Evolutionary conservation across 1,139 yeast genomes (phyloP).

Genomic region (Debaryomyces sp.): DNA sequence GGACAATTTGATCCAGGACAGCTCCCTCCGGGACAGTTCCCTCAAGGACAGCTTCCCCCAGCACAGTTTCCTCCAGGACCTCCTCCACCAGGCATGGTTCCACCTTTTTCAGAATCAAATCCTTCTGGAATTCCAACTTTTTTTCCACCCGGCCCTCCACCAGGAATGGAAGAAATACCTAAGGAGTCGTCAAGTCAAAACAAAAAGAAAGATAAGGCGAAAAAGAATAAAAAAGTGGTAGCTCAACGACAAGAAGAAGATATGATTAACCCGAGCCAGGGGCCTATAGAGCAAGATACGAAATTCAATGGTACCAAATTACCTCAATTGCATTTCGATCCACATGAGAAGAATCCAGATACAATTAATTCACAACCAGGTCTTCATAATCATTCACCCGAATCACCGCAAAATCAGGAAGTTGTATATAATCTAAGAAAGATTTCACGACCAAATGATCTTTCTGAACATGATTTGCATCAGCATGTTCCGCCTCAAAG

Average conservation of each 20-base stretch:
- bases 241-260: background rate
- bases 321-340: background rate
- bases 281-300: background rate
- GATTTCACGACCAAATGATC: background rate
- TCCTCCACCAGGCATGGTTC: conserved; percentile 21
- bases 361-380: background rate
- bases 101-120: conserved; percentile 9
- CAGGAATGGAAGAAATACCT: conserved; percentile 13
- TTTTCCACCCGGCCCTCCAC: conserved; percentile 18
- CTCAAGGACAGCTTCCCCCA: no score
- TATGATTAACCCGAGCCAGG: background rate
- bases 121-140: conserved; percentile 9
- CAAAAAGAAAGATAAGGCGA: conserved; percentile 8
- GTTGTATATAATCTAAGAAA: background rate
- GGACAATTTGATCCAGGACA: no score
- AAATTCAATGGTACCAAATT: background rate
- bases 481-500: background rate
- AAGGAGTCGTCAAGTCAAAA: conserved; percentile 1
- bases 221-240: background rate
- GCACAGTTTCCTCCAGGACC: conserved; percentile 17
- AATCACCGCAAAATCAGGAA: background rate
- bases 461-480: background rate
- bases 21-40: no score
- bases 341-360: background rate
- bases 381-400: background rate